Evolutionary conservation across 75 land plant genomes (phyloP).

Genomic region (Pseudotsuga menziesii): DNA sequence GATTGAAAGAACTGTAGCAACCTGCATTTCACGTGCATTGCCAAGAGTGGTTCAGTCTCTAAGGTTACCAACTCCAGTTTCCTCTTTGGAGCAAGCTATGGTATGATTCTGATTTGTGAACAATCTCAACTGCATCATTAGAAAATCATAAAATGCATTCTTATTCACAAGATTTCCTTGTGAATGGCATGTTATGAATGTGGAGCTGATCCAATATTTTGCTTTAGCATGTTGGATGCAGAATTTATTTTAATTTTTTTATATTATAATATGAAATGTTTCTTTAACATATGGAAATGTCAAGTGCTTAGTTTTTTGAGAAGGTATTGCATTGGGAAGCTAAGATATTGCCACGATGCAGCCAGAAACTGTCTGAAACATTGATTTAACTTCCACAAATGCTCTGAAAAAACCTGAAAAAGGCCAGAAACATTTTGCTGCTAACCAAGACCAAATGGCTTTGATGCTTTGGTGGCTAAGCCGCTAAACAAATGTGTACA

Average conservation of each 20-base stretch:
- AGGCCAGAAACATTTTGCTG: too few relatives aligned
- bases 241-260: neutral
- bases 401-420: too few relatives aligned
- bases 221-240: neutral
- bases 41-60: conserved; percentile 61
- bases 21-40: conserved; percentile 65
- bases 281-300: neutral
- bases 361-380: too few relatives aligned
- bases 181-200: neutral
- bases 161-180: neutral
- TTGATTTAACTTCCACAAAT: too few relatives aligned
- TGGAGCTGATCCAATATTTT: neutral
- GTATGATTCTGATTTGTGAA: conserved; percentile 22
- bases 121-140: neutral
- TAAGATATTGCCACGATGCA: too few relatives aligned
- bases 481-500: too few relatives aligned
- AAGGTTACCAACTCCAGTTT: conserved; percentile 53
- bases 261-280: neutral
- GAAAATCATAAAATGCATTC: neutral
- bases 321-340: too few relatives aligned
- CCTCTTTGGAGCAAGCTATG: conserved; percentile 60
- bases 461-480: too few relatives aligned
- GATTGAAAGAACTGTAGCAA: conserved; percentile 66
- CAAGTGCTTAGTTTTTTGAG: too few relatives aligned
- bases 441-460: too few relatives aligned